Conservation (phyloP, 2,329 filamentous ascomycete species). For the Volutella citrinella region DNA sequence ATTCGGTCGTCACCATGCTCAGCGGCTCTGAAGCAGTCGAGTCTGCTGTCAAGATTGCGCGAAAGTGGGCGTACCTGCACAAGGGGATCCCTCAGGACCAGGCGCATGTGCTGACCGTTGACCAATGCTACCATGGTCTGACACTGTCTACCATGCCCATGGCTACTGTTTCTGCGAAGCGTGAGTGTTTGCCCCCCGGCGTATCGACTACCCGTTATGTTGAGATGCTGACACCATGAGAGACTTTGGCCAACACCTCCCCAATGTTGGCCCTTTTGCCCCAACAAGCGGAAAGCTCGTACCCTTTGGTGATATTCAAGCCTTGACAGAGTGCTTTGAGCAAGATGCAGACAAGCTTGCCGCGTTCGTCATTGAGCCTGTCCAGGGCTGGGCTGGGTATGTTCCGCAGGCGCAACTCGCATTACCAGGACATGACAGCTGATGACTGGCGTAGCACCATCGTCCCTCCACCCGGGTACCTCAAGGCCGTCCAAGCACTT, state of each 20-base stretch:
- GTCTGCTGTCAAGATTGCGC: conserved; percentile 17
- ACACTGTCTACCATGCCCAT: conserved; percentile 10
- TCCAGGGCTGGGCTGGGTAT: conserved; percentile 90
- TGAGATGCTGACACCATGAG: too few species aligned
- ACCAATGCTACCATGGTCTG: conserved; percentile 9
- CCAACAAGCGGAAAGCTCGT: conserved; percentile 9
- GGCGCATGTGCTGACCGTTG: conserved; percentile 10
- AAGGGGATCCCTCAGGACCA: conserved; percentile 15
- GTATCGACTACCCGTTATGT: too few species aligned
- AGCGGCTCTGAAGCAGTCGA: conserved; percentile 10
- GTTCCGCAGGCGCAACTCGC: conserved; percentile 78
- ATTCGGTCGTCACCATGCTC: conserved; percentile 9
- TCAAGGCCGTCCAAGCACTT: conserved; percentile 70
- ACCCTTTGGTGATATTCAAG: conserved; percentile 5
- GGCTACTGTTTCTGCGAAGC: conserved; percentile 5
- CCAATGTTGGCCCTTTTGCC: conserved; percentile 7
- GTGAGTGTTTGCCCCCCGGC: too few species aligned
- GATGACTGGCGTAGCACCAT: conserved; percentile 1
- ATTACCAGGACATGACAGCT: conserved; percentile 35
- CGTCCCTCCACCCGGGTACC: conserved; percentile 48
- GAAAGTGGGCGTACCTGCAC: conserved; percentile 18
- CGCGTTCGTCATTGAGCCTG: conserved; percentile 47
- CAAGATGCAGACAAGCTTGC: conserved; percentile 9
- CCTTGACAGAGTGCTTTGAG: conserved; percentile 5
- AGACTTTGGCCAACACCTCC: conserved; percentile 11